Conservation (phyloP, 2,329 filamentous ascomycete species). For the Alternaria brassicae region DNA sequence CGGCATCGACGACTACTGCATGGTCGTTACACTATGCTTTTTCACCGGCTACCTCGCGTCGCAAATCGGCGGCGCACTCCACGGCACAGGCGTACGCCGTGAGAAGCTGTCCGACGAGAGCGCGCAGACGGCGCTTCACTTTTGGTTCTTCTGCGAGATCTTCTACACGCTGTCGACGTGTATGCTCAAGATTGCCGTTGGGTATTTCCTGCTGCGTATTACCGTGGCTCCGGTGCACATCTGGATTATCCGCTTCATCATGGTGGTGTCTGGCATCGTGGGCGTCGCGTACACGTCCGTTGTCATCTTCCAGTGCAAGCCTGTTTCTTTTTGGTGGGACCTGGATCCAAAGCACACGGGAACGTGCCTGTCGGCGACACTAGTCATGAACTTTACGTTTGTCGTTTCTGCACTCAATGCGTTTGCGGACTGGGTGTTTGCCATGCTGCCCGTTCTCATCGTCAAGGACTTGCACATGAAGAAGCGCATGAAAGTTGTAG, state of each 20-base stretch:
- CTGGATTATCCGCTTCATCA: constrained; percentile 56
- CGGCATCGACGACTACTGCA: constrained; percentile 51
- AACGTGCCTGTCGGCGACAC: constrained; percentile 50
- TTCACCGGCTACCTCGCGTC: constrained; percentile 46
- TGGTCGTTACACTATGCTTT: constrained; percentile 48
- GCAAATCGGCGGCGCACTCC: constrained; percentile 45
- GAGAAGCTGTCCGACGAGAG: constrained; percentile 37
- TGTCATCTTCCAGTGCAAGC: constrained; percentile 60
- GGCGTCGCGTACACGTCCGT: constrained; percentile 59
- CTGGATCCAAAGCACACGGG: constrained; percentile 46
- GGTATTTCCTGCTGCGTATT: constrained; percentile 60
- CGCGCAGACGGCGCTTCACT: constrained; percentile 41
- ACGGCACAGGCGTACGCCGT: constrained; percentile 49
- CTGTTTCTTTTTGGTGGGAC: constrained; percentile 60
- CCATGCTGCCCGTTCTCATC: constrained; percentile 54
- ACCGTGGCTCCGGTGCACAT: constrained; percentile 54
- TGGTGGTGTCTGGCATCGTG: constrained; percentile 53
- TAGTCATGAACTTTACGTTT: constrained; percentile 62
- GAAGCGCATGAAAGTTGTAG: constrained; percentile 58
- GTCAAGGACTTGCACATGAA: constrained; percentile 65
- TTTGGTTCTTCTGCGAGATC: constrained; percentile 63
- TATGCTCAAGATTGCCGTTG: constrained; percentile 59
- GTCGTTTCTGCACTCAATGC: constrained; percentile 36
- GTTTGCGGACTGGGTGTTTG: constrained; percentile 41
- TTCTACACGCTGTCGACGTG: constrained; percentile 59